phyloP scores from a whole-genome alignment of 345 rosid genomes.

The Kandelia obovata region DNA sequence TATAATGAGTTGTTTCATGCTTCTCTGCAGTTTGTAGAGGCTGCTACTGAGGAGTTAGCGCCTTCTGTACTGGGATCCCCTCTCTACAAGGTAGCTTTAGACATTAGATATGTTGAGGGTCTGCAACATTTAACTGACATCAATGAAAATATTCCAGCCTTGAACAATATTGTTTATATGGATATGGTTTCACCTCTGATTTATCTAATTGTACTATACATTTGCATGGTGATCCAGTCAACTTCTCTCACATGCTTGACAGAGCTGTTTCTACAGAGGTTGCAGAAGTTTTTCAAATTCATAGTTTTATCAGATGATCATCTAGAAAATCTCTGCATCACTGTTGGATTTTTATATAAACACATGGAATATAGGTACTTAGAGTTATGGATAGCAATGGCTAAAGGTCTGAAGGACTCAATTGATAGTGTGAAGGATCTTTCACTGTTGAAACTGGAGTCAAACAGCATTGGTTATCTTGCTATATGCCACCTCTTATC shows the following conservation, averaged over 20 bases:
- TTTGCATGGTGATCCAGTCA: conserved; percentile 29
- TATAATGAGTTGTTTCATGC: conserved; percentile 11
- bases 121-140: conserved; percentile 18
- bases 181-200: conserved; percentile 48
- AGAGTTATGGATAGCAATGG: conserved; percentile 39
- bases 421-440: conserved; percentile 27
- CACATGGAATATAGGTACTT: conserved; percentile 24
- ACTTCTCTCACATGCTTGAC: conserved; percentile 2
- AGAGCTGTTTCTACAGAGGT: conserved; percentile 20
- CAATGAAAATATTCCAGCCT: conserved; percentile 17
- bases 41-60: conserved; percentile 39
- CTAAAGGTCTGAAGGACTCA: conserved; percentile 35
- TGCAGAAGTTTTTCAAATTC: conserved; percentile 24
- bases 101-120: conserved; percentile 33
- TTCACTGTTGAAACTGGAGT: conserved; percentile 20
- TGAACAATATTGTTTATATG: conserved; percentile 27
- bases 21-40: conserved; percentile 35
- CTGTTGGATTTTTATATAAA: conserved; percentile 32
- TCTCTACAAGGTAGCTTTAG: conserved; percentile 45
- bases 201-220: conserved; percentile 38
- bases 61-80: conserved; percentile 49
- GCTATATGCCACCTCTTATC: conserved; percentile 35
- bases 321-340: conserved; percentile 30
- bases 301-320: conserved; percentile 35
- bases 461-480: conserved; percentile 15